phyloP scores from a whole-genome alignment of 345 rosid species.

The Citrus maxima region DNA sequence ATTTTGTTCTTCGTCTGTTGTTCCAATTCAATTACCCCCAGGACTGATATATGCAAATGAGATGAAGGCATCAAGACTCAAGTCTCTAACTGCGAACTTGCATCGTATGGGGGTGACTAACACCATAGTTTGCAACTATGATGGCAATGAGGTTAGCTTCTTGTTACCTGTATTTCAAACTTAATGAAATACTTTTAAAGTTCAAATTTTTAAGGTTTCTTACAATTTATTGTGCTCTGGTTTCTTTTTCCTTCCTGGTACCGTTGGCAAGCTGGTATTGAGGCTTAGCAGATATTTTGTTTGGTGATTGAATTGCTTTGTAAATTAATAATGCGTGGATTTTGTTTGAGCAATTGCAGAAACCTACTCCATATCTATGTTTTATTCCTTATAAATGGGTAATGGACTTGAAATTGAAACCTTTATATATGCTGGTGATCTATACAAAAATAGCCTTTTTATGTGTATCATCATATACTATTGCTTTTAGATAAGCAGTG shows the following conservation, averaged over 20 bases:
- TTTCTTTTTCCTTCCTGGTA: neutral
- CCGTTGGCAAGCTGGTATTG: neutral
- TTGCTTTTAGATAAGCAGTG: neutral
- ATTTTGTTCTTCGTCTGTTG: neutral
- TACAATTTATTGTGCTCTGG: neutral
- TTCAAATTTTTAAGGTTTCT: neutral
- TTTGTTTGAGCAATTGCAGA: neutral
- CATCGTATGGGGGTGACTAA: slow-evolving; percentile 95
- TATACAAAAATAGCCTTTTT: neutral
- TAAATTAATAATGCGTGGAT: neutral
- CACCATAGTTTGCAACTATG: slow-evolving; percentile 88
- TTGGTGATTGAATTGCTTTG: neutral
- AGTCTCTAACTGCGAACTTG: slow-evolving; percentile 88
- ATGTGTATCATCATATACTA: neutral
- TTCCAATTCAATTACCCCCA: slow-evolving; percentile 32
- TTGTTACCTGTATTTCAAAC: neutral
- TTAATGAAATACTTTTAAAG: neutral
- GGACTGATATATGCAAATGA: slow-evolving; percentile 92
- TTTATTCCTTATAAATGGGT: neutral
- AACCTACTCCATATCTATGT: neutral
- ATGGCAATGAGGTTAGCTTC: slow-evolving; percentile 85
- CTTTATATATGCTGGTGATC: neutral
- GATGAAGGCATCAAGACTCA: slow-evolving; percentile 75
- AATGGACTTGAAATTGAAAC: neutral
- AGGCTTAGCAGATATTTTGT: neutral